Conservation (phyloP, 495 filamentous ascomycete species). For the Penicillium roqueforti region DNA sequence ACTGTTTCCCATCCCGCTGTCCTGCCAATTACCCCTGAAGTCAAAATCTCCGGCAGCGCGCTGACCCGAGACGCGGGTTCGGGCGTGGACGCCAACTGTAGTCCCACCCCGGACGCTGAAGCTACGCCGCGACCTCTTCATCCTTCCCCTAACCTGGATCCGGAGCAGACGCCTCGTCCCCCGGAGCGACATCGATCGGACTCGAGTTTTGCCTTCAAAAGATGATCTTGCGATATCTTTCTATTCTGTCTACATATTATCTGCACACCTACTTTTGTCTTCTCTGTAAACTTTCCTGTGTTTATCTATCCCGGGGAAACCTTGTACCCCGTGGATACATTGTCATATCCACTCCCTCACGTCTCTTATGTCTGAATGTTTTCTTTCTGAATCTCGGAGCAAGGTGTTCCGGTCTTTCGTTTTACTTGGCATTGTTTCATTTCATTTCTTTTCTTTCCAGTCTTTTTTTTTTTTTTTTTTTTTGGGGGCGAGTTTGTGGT, state of each 20-base stretch:
- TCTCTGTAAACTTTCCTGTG: conserved; percentile 20
- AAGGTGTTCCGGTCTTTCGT: conserved; percentile 23
- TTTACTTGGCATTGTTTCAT: neutral
- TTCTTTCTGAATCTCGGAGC: conserved; percentile 18
- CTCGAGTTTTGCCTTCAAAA: conserved; percentile 10
- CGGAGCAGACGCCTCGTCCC: conserved; percentile 66
- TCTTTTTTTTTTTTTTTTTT: neutral
- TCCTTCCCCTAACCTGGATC: conserved; percentile 39
- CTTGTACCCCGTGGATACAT: conserved; percentile 14
- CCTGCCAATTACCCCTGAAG: conserved; percentile 29
- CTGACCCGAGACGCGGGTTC: conserved; percentile 12
- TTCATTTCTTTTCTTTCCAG: neutral
- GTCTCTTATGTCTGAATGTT: conserved; percentile 29
- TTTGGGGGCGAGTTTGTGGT: too few relatives aligned
- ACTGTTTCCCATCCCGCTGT: neutral
- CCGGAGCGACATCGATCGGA: conserved; percentile 65
- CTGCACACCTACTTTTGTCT: conserved; percentile 12
- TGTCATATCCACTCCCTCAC: conserved; percentile 20
- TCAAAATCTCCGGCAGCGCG: conserved; percentile 17
- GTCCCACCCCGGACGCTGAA: conserved; percentile 32
- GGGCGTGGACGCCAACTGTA: conserved; percentile 24
- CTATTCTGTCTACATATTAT: conserved; percentile 14
- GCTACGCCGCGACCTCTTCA: conserved; percentile 39
- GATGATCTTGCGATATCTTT: conserved; percentile 8
- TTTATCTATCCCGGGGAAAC: conserved; percentile 5